Conservation (phyloP, 192 early-diverging fungal genomes). For the Spinellus fusiger region DNA sequence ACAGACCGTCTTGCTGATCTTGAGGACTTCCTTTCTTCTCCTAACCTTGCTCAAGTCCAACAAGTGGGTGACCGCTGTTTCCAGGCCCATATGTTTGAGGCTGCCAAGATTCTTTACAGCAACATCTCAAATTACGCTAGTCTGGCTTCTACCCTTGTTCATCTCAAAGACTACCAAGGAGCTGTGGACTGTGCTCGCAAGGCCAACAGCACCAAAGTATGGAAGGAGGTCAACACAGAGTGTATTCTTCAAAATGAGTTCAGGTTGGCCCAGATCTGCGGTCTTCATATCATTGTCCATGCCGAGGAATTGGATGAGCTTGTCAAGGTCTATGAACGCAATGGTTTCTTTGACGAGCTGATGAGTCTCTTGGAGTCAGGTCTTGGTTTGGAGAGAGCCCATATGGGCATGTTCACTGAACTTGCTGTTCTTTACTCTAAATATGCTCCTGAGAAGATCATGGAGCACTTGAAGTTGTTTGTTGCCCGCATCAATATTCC, state of each 20-base stretch:
- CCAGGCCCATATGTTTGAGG: conserved; percentile 83
- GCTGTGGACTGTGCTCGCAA: conserved; percentile 99
- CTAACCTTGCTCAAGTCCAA: conserved; percentile 94
- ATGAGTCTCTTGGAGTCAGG: conserved; percentile 89
- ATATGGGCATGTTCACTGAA: conserved; percentile 99
- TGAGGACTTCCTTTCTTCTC: conserved; percentile 87
- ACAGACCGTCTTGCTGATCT: conserved; percentile 86
- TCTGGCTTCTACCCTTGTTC: conserved; percentile 92
- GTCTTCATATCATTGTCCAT: conserved; percentile 91
- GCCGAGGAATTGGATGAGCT: conserved; percentile 94
- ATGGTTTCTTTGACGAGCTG: conserved; percentile 89
- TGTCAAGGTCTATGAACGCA: conserved; percentile 80
- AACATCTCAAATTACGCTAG: conserved; percentile 98
- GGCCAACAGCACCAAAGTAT: conserved; percentile 97
- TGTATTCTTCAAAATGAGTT: conserved; percentile 95
- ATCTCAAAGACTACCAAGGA: conserved; percentile 90
- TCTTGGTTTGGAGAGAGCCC: conserved; percentile 93
- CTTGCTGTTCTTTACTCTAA: conserved; percentile 96
- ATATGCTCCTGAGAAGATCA: conserved; percentile 90
- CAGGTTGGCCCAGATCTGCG: conserved; percentile 97
- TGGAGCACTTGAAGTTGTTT: conserved; percentile 97
- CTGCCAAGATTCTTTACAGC: conserved; percentile 91
- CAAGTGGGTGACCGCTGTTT: conserved; percentile 94
- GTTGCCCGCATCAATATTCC: conserved; percentile 98
- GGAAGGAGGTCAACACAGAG: conserved; percentile 98